A percentile compares a stretch with the other conserved stretches of the same genome.
phyloP scores from a whole-genome alignment of 2,329 filamentous ascomycete species.

The Phialophora chinensis region DNA sequence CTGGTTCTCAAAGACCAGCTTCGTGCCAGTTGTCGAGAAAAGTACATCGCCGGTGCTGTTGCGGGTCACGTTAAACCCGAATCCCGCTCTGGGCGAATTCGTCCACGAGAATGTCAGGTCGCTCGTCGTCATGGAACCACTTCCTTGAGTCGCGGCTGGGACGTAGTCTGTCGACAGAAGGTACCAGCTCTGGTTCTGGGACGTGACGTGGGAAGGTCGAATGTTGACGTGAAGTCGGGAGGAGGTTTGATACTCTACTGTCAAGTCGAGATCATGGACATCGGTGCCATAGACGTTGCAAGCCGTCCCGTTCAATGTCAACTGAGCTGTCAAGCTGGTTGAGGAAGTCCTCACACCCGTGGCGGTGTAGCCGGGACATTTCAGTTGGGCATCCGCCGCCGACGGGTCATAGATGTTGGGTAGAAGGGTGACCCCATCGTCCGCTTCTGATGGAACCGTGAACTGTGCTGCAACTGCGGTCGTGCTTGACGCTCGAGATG shows the following conservation, averaged over 20 bases:
- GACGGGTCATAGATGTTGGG: conserved; percentile 70
- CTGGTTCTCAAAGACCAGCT: conserved; percentile 75
- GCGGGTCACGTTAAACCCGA: conserved; percentile 62
- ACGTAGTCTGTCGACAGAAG: conserved; percentile 69
- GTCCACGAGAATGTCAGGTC: conserved; percentile 61
- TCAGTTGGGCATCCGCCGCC: conserved; percentile 66
- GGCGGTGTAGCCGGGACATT: conserved; percentile 67
- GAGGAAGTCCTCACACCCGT: conserved; percentile 54
- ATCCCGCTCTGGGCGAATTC: conserved; percentile 59
- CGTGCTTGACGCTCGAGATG: conserved; percentile 18
- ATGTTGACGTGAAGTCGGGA: conserved; percentile 75
- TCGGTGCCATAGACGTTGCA: conserved; percentile 82
- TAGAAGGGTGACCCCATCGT: conserved; percentile 42
- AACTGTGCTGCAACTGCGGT: conserved; percentile 42
- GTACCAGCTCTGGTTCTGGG: conserved; percentile 70
- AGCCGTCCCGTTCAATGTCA: conserved; percentile 59
- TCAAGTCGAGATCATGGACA: conserved; percentile 68
- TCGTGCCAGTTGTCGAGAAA: conserved; percentile 68
- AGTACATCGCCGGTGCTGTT: conserved; percentile 68
- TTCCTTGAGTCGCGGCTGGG: conserved; percentile 59
- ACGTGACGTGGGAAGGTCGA: conserved; percentile 65
- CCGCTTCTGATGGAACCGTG: conserved; percentile 55
- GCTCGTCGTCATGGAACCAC: conserved; percentile 44
- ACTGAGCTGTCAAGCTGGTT: conserved; percentile 58
- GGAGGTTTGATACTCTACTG: conserved; percentile 69